Conservation (phyloP, 257 asterid species). For the Petunia axillaris region DNA sequence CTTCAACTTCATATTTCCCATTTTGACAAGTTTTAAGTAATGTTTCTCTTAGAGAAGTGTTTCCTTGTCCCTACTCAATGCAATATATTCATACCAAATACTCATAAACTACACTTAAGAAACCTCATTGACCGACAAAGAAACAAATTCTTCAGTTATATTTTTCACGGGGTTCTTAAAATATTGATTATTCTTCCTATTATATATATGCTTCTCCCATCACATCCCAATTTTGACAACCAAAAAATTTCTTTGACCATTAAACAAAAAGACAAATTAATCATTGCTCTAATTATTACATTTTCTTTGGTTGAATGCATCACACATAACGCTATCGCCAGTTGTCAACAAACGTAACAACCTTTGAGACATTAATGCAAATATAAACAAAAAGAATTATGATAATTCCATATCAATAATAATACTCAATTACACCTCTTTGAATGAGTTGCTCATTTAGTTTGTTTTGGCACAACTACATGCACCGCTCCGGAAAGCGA, state of each 20-base stretch:
- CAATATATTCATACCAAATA: background rate
- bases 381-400: constrained; percentile 9
- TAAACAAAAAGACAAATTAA: background rate
- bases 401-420: background rate
- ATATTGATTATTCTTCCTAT: background rate
- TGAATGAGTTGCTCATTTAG: background rate
- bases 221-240: background rate
- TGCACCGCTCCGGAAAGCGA: constrained; percentile 25
- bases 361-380: background rate
- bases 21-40: too few species aligned
- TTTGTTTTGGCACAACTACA: constrained; percentile 16
- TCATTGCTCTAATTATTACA: background rate
- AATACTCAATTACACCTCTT: background rate
- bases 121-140: background rate
- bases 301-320: background rate
- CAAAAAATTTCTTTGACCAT: background rate
- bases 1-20: too few species aligned
- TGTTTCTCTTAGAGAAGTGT: too few species aligned
- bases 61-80: background rate
- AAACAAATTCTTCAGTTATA: background rate
- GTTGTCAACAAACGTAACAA: constrained; percentile 23
- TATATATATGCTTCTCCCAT: background rate
- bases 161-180: background rate
- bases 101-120: background rate
- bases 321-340: background rate